Conservation (phyloP, 2,329 filamentous ascomycete species). For the Scleromitrula shiraiana region DNA sequence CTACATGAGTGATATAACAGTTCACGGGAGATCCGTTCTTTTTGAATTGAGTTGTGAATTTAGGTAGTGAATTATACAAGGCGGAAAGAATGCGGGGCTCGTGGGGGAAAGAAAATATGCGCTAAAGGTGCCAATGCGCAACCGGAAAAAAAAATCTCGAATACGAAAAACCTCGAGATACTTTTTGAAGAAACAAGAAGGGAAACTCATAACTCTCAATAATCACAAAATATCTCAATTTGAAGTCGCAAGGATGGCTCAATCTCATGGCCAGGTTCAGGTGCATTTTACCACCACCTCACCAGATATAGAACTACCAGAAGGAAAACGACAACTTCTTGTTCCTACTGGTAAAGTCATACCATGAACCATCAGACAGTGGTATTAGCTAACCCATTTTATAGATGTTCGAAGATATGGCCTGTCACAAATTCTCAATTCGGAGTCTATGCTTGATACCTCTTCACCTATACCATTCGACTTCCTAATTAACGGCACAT, state of each 20-base stretch:
- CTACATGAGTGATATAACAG: too few relatives aligned
- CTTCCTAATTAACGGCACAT: slow-evolving; percentile 90
- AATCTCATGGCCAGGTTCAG: slow-evolving; percentile 47
- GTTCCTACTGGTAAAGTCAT: slow-evolving; percentile 48
- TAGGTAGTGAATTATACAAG: too few relatives aligned
- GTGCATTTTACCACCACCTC: slow-evolving; percentile 60
- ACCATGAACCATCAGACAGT: background rate
- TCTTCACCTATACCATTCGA: slow-evolving; percentile 70
- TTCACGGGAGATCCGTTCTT: too few relatives aligned
- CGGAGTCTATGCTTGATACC: slow-evolving; percentile 62
- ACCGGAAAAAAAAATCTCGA: slow-evolving; percentile 11
- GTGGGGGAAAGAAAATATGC: background rate
- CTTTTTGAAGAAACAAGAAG: too few relatives aligned
- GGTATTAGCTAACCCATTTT: background rate
- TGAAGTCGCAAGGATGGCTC: slow-evolving; percentile 3
- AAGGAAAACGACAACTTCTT: slow-evolving; percentile 52
- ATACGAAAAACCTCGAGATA: slow-evolving; percentile 5
- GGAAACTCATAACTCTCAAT: too few relatives aligned
- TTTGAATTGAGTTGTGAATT: too few relatives aligned
- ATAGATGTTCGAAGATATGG: slow-evolving; percentile 62
- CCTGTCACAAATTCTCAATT: slow-evolving; percentile 62
- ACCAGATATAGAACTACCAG: slow-evolving; percentile 53
- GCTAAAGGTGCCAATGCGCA: slow-evolving; percentile 1
- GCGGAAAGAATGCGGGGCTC: too few relatives aligned
- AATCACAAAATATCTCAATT: background rate